Evolutionary conservation across 805 yeast species (phyloP).

Genomic region (Metschnikowia rubicola): DNA sequence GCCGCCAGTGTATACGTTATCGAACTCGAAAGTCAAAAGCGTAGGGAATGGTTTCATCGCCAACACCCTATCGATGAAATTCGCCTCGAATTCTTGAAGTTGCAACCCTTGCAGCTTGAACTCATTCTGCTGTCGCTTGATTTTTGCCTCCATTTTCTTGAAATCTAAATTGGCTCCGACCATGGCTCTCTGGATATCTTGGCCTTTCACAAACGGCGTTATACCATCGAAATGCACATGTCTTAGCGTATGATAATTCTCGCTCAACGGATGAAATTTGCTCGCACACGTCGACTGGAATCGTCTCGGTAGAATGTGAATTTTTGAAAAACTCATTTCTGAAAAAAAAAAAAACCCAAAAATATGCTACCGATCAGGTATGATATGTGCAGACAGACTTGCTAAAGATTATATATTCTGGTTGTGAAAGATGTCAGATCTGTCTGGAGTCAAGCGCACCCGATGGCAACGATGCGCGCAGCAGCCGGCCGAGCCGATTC

Average conservation of each 20-base stretch:
- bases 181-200: slow-evolving; percentile 52
- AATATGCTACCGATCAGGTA: too few species aligned
- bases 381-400: too few species aligned
- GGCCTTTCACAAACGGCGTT: slow-evolving; percentile 45
- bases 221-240: slow-evolving; percentile 43
- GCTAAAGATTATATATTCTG: too few species aligned
- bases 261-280: slow-evolving; percentile 30
- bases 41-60: slow-evolving; percentile 58
- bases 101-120: slow-evolving; percentile 38
- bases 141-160: slow-evolving; percentile 50
- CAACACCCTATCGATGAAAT: slow-evolving; percentile 39
- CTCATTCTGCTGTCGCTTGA: slow-evolving; percentile 37
- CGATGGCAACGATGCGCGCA: too few species aligned
- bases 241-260: slow-evolving; percentile 33
- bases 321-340: neutral
- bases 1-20: slow-evolving; percentile 89
- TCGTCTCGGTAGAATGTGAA: slow-evolving; percentile 8
- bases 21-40: slow-evolving; percentile 77
- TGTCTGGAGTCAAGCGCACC: too few species aligned
- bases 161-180: slow-evolving; percentile 55
- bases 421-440: too few species aligned
- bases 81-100: slow-evolving; percentile 47
- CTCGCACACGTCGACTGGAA: slow-evolving; percentile 16
- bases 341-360: too few species aligned
- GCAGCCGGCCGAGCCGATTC: too few species aligned